phyloP scores from a whole-genome alignment of 441 rosid genomes.

The Dalechampia spathulata region DNA sequence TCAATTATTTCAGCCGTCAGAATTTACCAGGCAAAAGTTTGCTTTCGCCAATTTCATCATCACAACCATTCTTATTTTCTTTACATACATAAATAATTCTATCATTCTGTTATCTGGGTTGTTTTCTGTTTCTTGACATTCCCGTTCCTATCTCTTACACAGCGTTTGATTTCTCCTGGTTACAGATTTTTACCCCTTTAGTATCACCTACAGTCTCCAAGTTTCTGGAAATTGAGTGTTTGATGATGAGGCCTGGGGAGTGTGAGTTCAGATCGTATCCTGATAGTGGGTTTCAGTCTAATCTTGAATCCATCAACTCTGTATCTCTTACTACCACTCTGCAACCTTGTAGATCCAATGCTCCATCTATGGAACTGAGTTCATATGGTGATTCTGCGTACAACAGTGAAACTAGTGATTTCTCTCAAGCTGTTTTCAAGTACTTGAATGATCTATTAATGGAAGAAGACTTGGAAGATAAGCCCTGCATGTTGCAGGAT shows the following conservation, averaged over 20 bases:
- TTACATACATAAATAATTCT: too few relatives aligned
- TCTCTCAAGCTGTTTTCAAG: constrained; percentile 34
- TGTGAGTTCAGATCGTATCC: neutral
- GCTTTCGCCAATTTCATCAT: neutral
- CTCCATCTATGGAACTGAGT: constrained; percentile 12
- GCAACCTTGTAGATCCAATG: neutral
- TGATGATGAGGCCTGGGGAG: constrained; percentile 3
- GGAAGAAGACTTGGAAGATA: constrained; percentile 65
- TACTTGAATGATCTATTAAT: constrained; percentile 67
- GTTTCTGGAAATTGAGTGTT: neutral
- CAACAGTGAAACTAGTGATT: constrained; percentile 8
- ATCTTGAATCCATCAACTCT: neutral
- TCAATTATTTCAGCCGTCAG: neutral
- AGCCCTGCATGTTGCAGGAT: constrained; percentile 58
- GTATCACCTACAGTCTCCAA: neutral
- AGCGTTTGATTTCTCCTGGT: neutral
- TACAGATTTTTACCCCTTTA: neutral
- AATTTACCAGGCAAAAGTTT: neutral
- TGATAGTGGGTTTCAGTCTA: constrained; percentile 6
- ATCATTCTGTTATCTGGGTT: neutral
- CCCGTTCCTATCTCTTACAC: neutral
- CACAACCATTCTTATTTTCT: too few relatives aligned
- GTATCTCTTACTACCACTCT: neutral
- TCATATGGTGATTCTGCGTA: constrained; percentile 13
- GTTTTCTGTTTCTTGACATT: neutral